Conservation (phyloP, 331 rosid species). For the Phaseolus coccineus region DNA sequence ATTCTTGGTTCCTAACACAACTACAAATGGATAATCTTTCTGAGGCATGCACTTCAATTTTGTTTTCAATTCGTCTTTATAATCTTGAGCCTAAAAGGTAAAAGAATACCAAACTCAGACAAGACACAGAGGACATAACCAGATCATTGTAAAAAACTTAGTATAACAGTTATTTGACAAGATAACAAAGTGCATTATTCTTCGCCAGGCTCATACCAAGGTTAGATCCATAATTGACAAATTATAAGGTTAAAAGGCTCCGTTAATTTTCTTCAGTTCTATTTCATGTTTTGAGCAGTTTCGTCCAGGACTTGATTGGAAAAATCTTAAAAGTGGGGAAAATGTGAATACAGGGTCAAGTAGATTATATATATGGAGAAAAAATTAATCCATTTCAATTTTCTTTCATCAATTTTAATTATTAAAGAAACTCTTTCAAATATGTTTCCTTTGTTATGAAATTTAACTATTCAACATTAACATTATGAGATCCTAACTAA, state of each 20-base stretch:
- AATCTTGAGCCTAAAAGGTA: slow-evolving; percentile 64
- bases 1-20: too few relatives aligned
- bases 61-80: slow-evolving; percentile 80
- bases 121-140: slow-evolving; percentile 16
- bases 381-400: not conserved
- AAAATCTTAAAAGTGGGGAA: not conserved
- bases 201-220: slow-evolving; percentile 55
- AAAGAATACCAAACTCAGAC: slow-evolving; percentile 9
- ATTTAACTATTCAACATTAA: not conserved
- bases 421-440: not conserved
- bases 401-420: not conserved
- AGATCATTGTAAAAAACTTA: not conserved
- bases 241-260: not conserved
- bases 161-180: not conserved
- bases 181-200: slow-evolving; percentile 28
- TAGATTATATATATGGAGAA: not conserved
- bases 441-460: not conserved
- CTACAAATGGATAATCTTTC: slow-evolving; percentile 25
- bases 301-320: not conserved
- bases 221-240: not conserved
- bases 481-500: not conserved
- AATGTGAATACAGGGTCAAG: not conserved
- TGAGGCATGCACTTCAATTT: slow-evolving; percentile 47
- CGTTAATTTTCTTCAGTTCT: not conserved
- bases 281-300: not conserved